Base-by-base conservation (phyloP, 129 eudicot genomes). In the Tagetes erecta region DNA sequence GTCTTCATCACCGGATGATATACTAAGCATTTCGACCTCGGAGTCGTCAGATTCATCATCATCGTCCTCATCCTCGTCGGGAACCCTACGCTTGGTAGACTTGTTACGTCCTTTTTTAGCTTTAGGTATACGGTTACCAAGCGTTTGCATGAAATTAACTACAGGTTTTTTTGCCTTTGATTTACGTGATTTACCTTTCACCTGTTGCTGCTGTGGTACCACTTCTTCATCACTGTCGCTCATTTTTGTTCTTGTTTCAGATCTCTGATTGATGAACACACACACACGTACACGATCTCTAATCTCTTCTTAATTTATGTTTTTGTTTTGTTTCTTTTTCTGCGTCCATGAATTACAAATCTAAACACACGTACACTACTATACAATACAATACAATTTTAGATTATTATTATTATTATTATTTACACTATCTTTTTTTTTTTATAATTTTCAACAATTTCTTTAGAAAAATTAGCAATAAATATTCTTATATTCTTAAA, bases 1-100 rank as follows among this genome's bases (percentile, higher is more conserved):
- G 71, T 89, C 98, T 80, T 92, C 98, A 55, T 92, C 98, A 0
- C 91, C 98, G 0, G 98, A 92, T n/a, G 98, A 92, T 31, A 92
- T 92, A 71, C 98, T 89, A 71, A 92, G 86, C 96, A 92, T 77
- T 75, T 92, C 98, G 4, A 87, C 91, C 78, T 91, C 97, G 8
- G 91, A 87, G 64, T 91, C 97, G 87, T 89, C 96, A 4, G 79
- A 86, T 9, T 88, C 27, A 20, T 20, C 27, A 20, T 20, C 27
- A 20, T 20, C 27, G 27, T 20, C 27, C 27, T 20, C 27, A 20
- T 20, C 96, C 73, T 76, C 64, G 4, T 58, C 74, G 42, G 86
- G 68, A 41, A 63, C 57, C 42, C 65, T 41, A 53, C 44, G 30
- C 56, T 81, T 74, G 31, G 27, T 45, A 51, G 36, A 14, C 47